Evolutionary conservation across 805 yeast genomes (phyloP), one percentile per base, ranked within the genome.

Genomic region (Candida nonsorbophila): DNA sequence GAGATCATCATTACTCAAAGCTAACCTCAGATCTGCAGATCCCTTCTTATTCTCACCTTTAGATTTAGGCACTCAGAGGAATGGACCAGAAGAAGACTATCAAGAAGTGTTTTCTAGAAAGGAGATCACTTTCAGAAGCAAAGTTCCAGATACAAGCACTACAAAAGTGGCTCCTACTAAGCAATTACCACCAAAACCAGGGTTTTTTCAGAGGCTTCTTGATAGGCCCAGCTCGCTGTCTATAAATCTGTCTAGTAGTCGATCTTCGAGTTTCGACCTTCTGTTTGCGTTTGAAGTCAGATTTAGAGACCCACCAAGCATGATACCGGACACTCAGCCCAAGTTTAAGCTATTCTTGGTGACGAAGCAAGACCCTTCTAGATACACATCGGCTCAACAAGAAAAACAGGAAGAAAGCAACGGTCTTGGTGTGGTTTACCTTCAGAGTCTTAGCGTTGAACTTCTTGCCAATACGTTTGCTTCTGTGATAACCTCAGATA

Each of bases 21-120:
- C 61, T 16, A 77, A 74, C 35, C 42, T 67, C 18, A 54, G 83
- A 21, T 47, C 65, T 7, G 47, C 45, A 27, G 65, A 64, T 25
- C 79, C 78, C 4, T 72, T 80, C 38, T 52, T 58, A 3, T 74
- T 79, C 37, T 47, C 73, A 17, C 84, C 84, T 0, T 46, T 67
- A 20, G 76, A 58, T 44, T 35, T 51, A 29, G 53, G 58, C 41
- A 25, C 36, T 27, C 42, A 42, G n/a, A 29, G 30, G 12, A 20
- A 28, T 15, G 33, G 28, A 6, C 49, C 44, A 11, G 46, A 38
- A 20, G 53, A 53, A 16, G 64, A 60, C 27, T 53, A 58, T 27
- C 43, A 53, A 17, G 66, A 66, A 33, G 61, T 61, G n/a, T 77
- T 62, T 46, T 59, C 66, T 6, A 53, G 79, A 15, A 61, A 61